Evolutionary conservation across 2,329 filamentous ascomycete genomes (phyloP), one percentile per base, ranked within the genome.

Genomic region (Laburnicola sp.): DNA sequence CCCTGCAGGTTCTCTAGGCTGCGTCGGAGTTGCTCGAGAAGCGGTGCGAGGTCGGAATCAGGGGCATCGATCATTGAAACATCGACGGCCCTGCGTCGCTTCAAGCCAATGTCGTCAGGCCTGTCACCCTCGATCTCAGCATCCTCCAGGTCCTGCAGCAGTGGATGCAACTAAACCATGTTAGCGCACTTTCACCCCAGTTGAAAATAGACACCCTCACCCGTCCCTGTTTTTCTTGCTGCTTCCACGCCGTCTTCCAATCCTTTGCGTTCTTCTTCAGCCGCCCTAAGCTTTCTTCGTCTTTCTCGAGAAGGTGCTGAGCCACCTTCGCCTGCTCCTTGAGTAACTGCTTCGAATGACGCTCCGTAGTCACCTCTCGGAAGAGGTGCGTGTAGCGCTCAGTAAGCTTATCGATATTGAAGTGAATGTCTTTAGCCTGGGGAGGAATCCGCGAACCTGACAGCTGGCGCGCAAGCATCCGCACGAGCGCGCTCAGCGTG

Each of bases 381-480:
- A 74, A 64, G 34, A 68, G 48, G 26, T 68, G 56, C 27, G 67
- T 65, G 54, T 82, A 82, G n/a, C 80, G 80, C 60, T 85, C 81
- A 6, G 86, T 74, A 10, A 86, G 80, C 59, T 78, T 81, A 65
- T 89, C 86, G 56, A 86, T 86, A 62, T 87, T 80, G 40, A 90
- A 82, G 43, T 82, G 78, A 11, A 78, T 75, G 6, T 74, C 77
- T 45, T 71, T 71, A 36, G 72, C 72, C 2, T 80, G 76, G 0
- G 82, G 83, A 1, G 87, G 87, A 64, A 90, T 88, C n/a, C 85
- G 85, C 45, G 88, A 76, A 30, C 78, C 80, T 11, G 76, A 70
- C 4, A 89, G 73, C 62, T 85, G 86, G 41, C 76, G 78, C 31
- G 80, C 72, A 30, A 90, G 75, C 45, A 79, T 80, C 35, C 78